Evolutionary conservation across 768 basidiomycete species (phyloP).

Genomic region (Lentinula raphanica): DNA sequence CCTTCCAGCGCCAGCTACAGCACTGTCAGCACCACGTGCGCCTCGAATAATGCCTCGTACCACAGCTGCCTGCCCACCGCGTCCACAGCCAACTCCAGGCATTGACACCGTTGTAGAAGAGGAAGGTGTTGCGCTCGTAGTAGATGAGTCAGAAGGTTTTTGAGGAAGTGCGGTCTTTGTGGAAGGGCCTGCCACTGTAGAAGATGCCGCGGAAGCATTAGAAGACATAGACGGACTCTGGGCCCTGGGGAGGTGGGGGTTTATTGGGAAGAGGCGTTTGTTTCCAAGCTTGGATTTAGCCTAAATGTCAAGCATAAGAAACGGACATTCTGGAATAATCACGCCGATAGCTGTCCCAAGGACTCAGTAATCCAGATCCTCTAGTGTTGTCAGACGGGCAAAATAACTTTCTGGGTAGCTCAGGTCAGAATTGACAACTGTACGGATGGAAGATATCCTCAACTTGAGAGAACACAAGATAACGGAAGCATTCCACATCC

Average conservation of each 20-base stretch:
- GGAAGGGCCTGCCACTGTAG: conserved; percentile 14
- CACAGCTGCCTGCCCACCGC: conserved; percentile 15
- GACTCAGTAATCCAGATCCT: conserved; percentile 81
- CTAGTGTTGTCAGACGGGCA: conserved; percentile 48
- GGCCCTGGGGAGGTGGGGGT: conserved; percentile 23
- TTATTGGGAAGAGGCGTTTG: conserved; percentile 26
- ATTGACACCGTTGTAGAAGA: conserved; percentile 9
- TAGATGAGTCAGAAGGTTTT: conserved; percentile 22
- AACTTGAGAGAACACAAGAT: conserved; percentile 66
- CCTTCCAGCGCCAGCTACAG: conserved; percentile 34
- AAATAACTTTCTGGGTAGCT: conserved; percentile 33
- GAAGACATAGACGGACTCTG: conserved; percentile 19
- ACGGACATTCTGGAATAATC: conserved; percentile 95
- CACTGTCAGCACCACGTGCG: conserved; percentile 13
- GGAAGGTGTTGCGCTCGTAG: conserved; percentile 19
- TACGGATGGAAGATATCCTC: conserved; percentile 18
- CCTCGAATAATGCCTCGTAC: conserved; percentile 30
- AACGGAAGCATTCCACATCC: conserved; percentile 71
- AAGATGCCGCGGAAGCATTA: conserved; percentile 17
- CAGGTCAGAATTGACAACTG: neutral
- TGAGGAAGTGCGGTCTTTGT: conserved; percentile 22
- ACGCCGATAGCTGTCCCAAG: conserved; percentile 88
- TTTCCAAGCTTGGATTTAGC: conserved; percentile 54
- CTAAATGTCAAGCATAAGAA: no score
- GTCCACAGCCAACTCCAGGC: conserved; percentile 20